Evolutionary conservation across 2,329 filamentous ascomycete species (phyloP).

Genomic region (Diaporthe sp.): DNA sequence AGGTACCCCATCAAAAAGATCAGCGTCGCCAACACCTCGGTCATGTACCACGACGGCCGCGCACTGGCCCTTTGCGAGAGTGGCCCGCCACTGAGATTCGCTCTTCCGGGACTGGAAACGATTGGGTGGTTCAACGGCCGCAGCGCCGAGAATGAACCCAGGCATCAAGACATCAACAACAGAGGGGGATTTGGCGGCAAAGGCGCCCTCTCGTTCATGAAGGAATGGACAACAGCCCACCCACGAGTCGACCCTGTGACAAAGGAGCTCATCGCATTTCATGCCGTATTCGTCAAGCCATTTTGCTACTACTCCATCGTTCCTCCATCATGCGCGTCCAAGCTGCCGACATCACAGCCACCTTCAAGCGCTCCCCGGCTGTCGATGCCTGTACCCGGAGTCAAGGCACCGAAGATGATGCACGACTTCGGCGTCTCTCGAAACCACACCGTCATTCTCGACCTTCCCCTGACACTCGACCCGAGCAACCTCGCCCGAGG

Average conservation of each 20-base stretch:
- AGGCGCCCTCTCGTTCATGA: slow-evolving; percentile 72
- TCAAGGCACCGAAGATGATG: slow-evolving; percentile 79
- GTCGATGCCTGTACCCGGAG: slow-evolving; percentile 70
- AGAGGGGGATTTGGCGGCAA: slow-evolving; percentile 64
- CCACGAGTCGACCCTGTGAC: slow-evolving; percentile 76
- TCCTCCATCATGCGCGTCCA: slow-evolving; percentile 29
- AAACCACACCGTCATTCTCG: slow-evolving; percentile 75
- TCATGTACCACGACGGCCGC: slow-evolving; percentile 77
- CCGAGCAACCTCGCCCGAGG: slow-evolving; percentile 71
- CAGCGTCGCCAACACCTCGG: slow-evolving; percentile 77
- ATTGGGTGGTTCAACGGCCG: slow-evolving; percentile 78
- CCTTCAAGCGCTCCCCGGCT: slow-evolving; percentile 50
- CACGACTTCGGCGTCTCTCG: slow-evolving; percentile 80
- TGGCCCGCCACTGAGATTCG: slow-evolving; percentile 76
- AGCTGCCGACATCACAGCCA: slow-evolving; percentile 24
- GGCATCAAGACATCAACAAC: slow-evolving; percentile 21
- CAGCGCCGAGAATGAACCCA: slow-evolving; percentile 64
- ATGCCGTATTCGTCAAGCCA: slow-evolving; percentile 74
- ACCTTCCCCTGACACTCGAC: slow-evolving; percentile 76
- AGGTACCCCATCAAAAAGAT: slow-evolving; percentile 73
- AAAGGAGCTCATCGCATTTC: slow-evolving; percentile 76
- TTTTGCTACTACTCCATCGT: slow-evolving; percentile 75
- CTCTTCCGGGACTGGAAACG: slow-evolving; percentile 74
- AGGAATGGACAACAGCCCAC: slow-evolving; percentile 79
- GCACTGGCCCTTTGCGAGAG: slow-evolving; percentile 80